These are phyloP conservation scores for Poa annua DNA, from an alignment of 176 grass and related monocot species.

Conservation along the genomic window DNA sequence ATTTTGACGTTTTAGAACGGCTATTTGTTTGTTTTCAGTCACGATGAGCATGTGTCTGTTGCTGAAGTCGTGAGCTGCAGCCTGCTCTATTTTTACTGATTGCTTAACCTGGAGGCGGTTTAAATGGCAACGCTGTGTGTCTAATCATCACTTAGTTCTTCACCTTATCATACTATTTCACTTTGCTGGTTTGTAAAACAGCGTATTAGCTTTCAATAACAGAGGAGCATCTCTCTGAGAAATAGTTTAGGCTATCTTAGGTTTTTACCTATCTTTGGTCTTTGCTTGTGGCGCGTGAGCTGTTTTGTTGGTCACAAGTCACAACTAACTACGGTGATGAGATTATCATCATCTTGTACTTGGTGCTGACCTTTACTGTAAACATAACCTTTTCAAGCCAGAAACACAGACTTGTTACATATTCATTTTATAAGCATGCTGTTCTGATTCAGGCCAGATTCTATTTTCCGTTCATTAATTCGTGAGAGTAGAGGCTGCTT, in stretches of 20 bases:
- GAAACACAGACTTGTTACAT: neutral
- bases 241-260: neutral
- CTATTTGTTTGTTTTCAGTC: neutral
- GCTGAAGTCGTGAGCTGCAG: neutral
- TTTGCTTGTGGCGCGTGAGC: conserved; percentile 13
- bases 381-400: neutral
- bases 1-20: neutral
- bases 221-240: neutral
- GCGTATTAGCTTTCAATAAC: neutral
- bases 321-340: neutral
- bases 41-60: neutral
- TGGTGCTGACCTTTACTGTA: neutral
- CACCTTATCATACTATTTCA: neutral
- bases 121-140: neutral
- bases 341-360: neutral
- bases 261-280: neutral
- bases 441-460: neutral
- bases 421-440: neutral
- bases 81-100: conserved; percentile 4
- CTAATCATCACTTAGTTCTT: neutral
- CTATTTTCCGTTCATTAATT: neutral
- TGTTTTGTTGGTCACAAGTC: neutral
- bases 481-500: neutral
- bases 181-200: conserved; percentile 7
- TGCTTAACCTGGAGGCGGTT: neutral